Conservation (phyloP, 805 yeast genomes). For the Metschnikowia anglica region DNA sequence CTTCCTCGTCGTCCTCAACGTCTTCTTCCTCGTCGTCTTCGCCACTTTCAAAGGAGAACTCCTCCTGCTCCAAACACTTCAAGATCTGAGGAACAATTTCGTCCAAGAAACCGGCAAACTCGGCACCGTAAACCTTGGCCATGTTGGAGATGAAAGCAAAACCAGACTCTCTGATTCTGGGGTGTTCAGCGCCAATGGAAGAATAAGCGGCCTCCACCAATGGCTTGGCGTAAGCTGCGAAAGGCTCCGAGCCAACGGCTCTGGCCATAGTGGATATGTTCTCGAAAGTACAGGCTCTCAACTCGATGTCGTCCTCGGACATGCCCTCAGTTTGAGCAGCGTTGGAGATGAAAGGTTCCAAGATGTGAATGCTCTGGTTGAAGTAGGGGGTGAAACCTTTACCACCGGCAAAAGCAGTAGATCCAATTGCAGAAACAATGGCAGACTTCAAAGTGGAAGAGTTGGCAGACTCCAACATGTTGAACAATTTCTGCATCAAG, state of each 20-base stretch:
- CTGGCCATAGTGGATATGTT: conserved; percentile 92
- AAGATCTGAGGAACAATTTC: conserved; percentile 81
- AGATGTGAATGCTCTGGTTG: conserved; percentile 70
- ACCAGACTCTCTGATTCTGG: conserved; percentile 91
- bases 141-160: conserved; percentile 89
- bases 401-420: conserved; percentile 95
- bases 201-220: conserved; percentile 83
- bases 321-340: conserved; percentile 69
- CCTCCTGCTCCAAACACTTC: conserved; percentile 82
- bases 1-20: conserved; percentile 49
- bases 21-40: conserved; percentile 50
- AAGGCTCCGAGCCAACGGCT: conserved; percentile 91
- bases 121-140: conserved; percentile 92
- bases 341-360: conserved; percentile 78
- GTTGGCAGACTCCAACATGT: conserved; percentile 74
- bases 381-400: conserved; percentile 84
- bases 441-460: conserved; percentile 74
- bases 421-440: conserved; percentile 93
- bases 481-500: conserved; percentile 84
- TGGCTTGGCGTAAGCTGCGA: conserved; percentile 82
- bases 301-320: conserved; percentile 85
- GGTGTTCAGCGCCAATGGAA: conserved; percentile 71
- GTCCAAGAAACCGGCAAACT: conserved; percentile 82
- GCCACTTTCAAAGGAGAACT: conserved; percentile 65
- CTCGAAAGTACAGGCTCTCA: conserved; percentile 90